phyloP scores from a whole-genome alignment of 306 rosid genomes.

The Crataegus laevigata region DNA sequence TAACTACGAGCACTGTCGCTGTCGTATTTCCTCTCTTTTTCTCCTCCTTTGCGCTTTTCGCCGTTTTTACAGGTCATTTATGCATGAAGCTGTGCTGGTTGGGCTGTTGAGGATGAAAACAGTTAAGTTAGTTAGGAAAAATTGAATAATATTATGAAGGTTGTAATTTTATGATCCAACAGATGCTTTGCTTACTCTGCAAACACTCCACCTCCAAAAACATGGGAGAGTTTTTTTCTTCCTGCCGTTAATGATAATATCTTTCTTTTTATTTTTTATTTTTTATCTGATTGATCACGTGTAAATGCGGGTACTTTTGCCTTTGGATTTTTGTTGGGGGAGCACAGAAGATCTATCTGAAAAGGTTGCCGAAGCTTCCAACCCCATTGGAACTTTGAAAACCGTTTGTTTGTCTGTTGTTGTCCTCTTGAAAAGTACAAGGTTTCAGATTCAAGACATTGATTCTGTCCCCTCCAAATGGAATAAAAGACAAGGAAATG shows the following conservation, averaged over 20 bases:
- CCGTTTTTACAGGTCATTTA: slow-evolving; percentile 17
- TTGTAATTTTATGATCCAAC: slow-evolving; percentile 22
- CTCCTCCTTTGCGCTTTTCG: not conserved
- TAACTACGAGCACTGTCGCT: not conserved
- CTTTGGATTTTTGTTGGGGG: slow-evolving; percentile 2
- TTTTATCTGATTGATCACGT: slow-evolving; percentile 10
- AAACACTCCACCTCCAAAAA: slow-evolving; percentile 8
- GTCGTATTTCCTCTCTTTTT: slow-evolving; percentile 12
- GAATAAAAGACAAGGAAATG: slow-evolving; percentile 30
- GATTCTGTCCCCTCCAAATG: slow-evolving; percentile 22
- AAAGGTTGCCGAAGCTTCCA: slow-evolving; percentile 20
- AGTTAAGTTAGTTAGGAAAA: not conserved
- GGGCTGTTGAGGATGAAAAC: slow-evolving; percentile 22
- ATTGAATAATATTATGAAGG: slow-evolving; percentile 18
- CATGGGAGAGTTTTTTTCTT: not conserved
- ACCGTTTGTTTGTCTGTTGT: not conserved
- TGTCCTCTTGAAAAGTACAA: slow-evolving; percentile 12
- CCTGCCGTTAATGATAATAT: not conserved
- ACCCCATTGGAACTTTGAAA: not conserved
- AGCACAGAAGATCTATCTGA: slow-evolving; percentile 1
- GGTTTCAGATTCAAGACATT: not conserved
- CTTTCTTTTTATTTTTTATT: not conserved
- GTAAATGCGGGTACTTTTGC: not conserved
- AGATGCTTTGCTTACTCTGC: slow-evolving; percentile 10
- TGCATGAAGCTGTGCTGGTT: slow-evolving; percentile 12